Evolutionary conservation across 2,329 filamentous ascomycete species (phyloP).

Genomic region (Botrytis fabae): DNA sequence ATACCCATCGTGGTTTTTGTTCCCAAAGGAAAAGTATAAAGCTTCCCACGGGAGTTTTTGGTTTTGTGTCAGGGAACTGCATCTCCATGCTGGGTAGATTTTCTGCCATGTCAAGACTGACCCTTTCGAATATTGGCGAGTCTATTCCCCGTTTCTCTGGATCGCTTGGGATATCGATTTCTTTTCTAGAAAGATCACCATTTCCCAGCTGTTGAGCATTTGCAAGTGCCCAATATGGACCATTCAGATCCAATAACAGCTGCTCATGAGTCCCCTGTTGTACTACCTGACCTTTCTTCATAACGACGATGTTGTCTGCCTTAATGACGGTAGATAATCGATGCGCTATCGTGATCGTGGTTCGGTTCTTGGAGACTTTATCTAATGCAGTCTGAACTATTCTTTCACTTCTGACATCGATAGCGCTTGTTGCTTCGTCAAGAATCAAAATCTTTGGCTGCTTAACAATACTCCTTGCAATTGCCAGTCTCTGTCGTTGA

Average conservation of each 20-base stretch:
- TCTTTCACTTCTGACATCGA: constrained; percentile 87
- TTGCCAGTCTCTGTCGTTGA: constrained; percentile 71
- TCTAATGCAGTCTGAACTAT: constrained; percentile 84
- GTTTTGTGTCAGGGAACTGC: not conserved
- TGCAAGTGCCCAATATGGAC: constrained; percentile 69
- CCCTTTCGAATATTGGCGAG: constrained; percentile 8
- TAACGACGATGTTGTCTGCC: constrained; percentile 79
- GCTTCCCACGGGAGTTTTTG: not conserved
- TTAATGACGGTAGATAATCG: constrained; percentile 88
- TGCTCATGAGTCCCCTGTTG: constrained; percentile 74
- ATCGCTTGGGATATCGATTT: not conserved
- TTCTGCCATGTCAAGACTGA: not conserved
- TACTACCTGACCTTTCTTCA: constrained; percentile 70
- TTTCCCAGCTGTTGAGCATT: constrained; percentile 54
- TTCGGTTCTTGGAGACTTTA: constrained; percentile 79
- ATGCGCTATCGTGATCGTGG: constrained; percentile 90
- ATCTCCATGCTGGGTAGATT: not conserved
- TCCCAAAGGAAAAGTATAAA: constrained; percentile 36
- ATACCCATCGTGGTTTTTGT: constrained; percentile 21
- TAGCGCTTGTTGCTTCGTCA: constrained; percentile 61
- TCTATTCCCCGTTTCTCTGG: not conserved
- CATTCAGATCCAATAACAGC: constrained; percentile 56
- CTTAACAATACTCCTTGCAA: constrained; percentile 58
- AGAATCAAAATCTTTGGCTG: constrained; percentile 59
- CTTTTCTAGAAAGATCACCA: not conserved